These are phyloP conservation scores for Cladophialophora psammophila DNA, from an alignment of 2,329 filamentous ascomycete species.

Conservation along the genomic window DNA sequence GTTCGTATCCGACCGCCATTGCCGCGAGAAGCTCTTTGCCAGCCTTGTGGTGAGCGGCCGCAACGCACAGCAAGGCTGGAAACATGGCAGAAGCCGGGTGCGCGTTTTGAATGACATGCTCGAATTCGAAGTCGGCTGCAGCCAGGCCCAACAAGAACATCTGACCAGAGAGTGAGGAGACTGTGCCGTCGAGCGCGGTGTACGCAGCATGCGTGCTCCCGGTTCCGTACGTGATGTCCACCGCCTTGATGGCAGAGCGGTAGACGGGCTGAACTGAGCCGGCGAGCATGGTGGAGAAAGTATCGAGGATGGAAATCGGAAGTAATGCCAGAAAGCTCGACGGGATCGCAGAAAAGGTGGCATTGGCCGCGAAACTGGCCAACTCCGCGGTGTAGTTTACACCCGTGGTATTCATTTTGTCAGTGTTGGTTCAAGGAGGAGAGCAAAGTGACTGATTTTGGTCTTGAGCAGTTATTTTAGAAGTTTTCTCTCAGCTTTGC, in stretches of 20 bases:
- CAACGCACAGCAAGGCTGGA: not conserved
- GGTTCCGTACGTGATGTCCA: not conserved
- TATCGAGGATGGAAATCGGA: slow-evolving; percentile 3
- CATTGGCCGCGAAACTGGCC: not conserved
- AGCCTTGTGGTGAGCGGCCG: not conserved
- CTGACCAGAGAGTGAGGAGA: not conserved
- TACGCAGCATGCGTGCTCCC: not conserved
- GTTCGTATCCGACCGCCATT: slow-evolving; percentile 3
- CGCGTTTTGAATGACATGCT: not conserved
- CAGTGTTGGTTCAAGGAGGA: not conserved
- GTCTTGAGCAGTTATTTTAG: too few relatives aligned
- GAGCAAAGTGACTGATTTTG: not conserved
- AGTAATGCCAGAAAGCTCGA: not conserved
- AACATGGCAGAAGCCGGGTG: slow-evolving; percentile 3
- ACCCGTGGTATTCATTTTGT: not conserved
- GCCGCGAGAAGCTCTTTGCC: not conserved
- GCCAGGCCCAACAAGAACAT: slow-evolving; percentile 4
- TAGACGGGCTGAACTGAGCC: slow-evolving; percentile 3
- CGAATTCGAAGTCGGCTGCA: slow-evolving; percentile 6
- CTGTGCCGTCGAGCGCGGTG: not conserved
- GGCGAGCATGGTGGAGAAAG: slow-evolving; percentile 1
- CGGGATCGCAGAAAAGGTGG: not conserved
- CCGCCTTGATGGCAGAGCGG: not conserved
- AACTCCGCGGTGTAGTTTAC: not conserved
- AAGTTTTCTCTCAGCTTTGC: too few relatives aligned